Base-by-base conservation (phyloP, 2,329 filamentous ascomycete species). In the Taxawa tesnikishii region DNA sequence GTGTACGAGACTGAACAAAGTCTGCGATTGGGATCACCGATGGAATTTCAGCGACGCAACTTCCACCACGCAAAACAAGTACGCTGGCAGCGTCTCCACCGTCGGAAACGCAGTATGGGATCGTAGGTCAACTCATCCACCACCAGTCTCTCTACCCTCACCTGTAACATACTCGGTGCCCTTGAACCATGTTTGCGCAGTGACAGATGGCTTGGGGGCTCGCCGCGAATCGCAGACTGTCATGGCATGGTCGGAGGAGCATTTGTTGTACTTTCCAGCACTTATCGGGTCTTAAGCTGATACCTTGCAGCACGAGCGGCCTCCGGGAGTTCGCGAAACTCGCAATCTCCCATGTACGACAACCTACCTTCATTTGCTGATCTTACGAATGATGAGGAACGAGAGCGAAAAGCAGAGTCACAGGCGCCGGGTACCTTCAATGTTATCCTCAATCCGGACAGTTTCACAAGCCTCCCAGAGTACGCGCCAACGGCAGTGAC, bases 21-120 rank as follows among this genome's bases (percentile, higher is more conserved):
- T 58, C 21, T 74, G 70, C 46, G 70, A 74, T 44, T 75, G 73
- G 51, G 65, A 62, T 36, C 66, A 68, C 11, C 60, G 70, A 28
- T 55, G 59, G 53, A 54, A 52, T 43, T 56, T 55, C 43, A 53
- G 42, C 43, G 51, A 55, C 38, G 49, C 50, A 9, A 54, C 51
- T 1, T 39, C 43, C n/a, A 47, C 35, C 29, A 54, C 50, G 2
- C 43, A 49, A 29, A 37, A 36, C 31, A 53, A 51, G 37, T 48
- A 51, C 28, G 29, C 38, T 3, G 29, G 60, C 28, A 54, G 68
- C 41, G 62, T 72, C 26, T 64, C 58, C 19, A 66, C 56, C 4
- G 48, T 53, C n/a, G 65, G 64, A 12, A 71, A 65, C 41, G 48
- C 56, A 27, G 62, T 73, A 24, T 74, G 70, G 70, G 67, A 73